These are phyloP conservation scores for Mimosa pudica DNA, from an alignment of 306 rosid species.

Conservation along the genomic window DNA sequence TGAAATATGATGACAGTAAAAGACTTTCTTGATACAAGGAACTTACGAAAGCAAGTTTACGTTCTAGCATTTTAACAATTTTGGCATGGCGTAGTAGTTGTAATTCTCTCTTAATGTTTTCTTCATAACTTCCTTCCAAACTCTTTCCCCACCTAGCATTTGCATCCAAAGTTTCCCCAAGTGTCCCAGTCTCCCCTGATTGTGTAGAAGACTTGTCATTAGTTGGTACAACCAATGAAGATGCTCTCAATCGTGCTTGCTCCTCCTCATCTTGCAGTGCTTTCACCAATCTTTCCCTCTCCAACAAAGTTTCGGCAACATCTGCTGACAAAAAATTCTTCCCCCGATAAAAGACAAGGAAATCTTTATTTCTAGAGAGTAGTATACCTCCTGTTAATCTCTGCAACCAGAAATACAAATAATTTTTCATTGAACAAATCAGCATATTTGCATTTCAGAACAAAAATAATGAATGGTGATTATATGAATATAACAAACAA, in stretches of 20 bases:
- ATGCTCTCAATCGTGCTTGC: constrained; percentile 86
- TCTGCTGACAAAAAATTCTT: constrained; percentile 83
- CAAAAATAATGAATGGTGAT: not conserved
- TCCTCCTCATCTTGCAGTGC: constrained; percentile 91
- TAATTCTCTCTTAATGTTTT: constrained; percentile 67
- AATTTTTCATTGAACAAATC: constrained; percentile 25
- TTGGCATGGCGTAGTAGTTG: constrained; percentile 61
- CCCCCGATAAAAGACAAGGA: constrained; percentile 89
- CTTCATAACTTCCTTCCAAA: constrained; percentile 59
- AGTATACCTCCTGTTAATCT: constrained; percentile 86
- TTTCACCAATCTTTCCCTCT: constrained; percentile 80
- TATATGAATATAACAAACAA: constrained; percentile 13
- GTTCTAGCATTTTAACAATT: constrained; percentile 73
- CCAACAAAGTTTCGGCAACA: constrained; percentile 74
- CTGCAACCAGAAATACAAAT: constrained; percentile 50
- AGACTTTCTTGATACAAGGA: constrained; percentile 30
- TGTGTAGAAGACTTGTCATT: constrained; percentile 53
- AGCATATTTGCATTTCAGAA: not conserved
- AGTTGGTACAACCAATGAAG: constrained; percentile 59
- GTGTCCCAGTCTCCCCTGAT: constrained; percentile 74
- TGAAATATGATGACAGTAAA: constrained; percentile 19
- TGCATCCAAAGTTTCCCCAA: constrained; percentile 84
- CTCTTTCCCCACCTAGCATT: constrained; percentile 92
- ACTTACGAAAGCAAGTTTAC: constrained; percentile 79
- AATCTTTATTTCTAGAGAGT: constrained; percentile 92